Evolutionary conservation across 2,329 filamentous ascomycete species (phyloP), one percentile per base, ranked within the genome.

Genomic region (Curvularia hawaiiensis): DNA sequence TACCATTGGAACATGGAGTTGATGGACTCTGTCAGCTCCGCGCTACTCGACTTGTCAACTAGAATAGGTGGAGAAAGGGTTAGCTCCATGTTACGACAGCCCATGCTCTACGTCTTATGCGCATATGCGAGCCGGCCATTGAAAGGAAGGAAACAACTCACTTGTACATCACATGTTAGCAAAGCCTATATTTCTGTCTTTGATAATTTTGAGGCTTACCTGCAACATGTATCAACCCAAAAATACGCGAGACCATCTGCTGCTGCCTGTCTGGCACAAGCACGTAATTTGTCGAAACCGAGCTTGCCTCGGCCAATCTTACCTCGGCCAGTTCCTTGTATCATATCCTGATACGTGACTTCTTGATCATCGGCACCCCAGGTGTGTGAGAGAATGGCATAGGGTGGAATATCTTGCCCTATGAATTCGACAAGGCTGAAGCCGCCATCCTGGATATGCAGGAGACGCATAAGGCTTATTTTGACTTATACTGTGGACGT

Each of bases 1-100:
- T 65, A 67, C 60, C 58, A 66, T 2, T 30, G 16, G 8, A 61
- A 67, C 62, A 66, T 66, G 2, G 62, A 66, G 6, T 62, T 66
- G 22, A 64, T 66, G 1, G 65, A 49, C 28, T 55, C 64, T 10
- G 48, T 40, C 6, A 62, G 24, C 12, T 67, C 63, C 1, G 57
- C 33, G 5, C 39, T 46, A 31, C 54, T 55, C 0, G 41, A 50
- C 30, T 68, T 65, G 35, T 68, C 50, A 20, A 68, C 52, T 54
- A 12, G 6, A 41, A 22, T 2, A 20, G 33, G 33, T 35, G 14
- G 2, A 41, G 11, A 41, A 5, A 22, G 20, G 5, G 22, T 41
- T 41, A 41, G 39, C 18, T 10, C 6, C 39, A 11, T 41, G 5
- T 41, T 20, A 22, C 18, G 18, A 24, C 12, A 22, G 4, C 18